phyloP scores from a whole-genome alignment of 1,284 basidiomycete species.

The Phlebopus sp. region DNA sequence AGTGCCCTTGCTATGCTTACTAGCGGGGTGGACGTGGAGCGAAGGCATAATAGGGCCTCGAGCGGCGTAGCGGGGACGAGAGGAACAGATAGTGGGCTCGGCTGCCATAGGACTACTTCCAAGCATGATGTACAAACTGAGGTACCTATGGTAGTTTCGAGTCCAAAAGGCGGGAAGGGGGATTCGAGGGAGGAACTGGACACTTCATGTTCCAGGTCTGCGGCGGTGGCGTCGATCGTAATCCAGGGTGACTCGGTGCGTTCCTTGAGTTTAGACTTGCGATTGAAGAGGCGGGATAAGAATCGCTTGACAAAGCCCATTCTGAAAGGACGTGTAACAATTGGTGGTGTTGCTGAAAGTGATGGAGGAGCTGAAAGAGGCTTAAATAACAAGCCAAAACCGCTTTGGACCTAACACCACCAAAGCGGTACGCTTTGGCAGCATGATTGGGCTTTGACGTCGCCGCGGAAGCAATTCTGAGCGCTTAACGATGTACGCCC shows the following conservation, averaged over 20 bases:
- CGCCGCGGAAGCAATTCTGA: not conserved
- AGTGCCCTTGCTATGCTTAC: not conserved
- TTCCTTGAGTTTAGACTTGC: not conserved
- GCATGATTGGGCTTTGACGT: not conserved
- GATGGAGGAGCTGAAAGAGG: not conserved
- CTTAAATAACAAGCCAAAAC: not conserved
- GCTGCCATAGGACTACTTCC: conserved; percentile 2
- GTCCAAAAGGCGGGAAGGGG: not conserved
- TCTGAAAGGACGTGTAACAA: too few relatives aligned
- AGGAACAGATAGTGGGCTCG: not conserved
- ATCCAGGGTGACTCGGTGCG: too few relatives aligned
- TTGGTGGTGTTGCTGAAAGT: not conserved
- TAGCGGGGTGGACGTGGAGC: not conserved
- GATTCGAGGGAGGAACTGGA: not conserved
- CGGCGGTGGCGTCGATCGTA: not conserved
- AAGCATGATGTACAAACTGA: not conserved
- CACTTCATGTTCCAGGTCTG: not conserved
- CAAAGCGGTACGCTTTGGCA: not conserved
- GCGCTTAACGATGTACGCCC: too few relatives aligned
- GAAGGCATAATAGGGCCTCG: not conserved
- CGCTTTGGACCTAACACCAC: not conserved
- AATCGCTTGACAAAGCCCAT: not conserved
- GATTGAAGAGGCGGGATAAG: not conserved
- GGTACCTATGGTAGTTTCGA: not conserved
- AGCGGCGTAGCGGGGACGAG: not conserved